phyloP scores from a whole-genome alignment of 23 red algal species.

The Agarophyton chilense region DNA sequence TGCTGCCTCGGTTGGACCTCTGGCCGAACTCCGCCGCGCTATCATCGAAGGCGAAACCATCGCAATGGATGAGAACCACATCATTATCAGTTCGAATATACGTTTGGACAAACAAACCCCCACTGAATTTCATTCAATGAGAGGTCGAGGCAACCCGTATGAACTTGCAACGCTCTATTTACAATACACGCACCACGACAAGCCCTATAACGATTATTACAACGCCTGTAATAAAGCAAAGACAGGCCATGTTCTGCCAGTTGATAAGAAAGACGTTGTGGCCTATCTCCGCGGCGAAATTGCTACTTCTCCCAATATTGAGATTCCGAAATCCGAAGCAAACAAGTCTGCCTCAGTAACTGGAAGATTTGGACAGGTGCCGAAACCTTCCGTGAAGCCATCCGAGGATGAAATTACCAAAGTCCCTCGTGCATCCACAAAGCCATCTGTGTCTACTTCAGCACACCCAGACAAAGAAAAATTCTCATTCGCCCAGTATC shows the following conservation, averaged over 20 bases:
- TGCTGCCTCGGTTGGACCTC: background rate
- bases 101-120: conserved; percentile 37
- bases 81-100: conserved; percentile 33
- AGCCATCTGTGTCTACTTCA: background rate
- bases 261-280: conserved; percentile 77
- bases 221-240: conserved; percentile 50
- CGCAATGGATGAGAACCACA: conserved; percentile 32
- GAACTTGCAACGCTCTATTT: conserved; percentile 50
- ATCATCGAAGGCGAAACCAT: conserved; percentile 24
- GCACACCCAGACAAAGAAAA: background rate
- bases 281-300: conserved; percentile 77
- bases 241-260: conserved; percentile 57
- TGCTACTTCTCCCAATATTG: conserved; percentile 61
- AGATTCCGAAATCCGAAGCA: conserved; percentile 15
- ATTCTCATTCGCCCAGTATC: conserved; percentile 30
- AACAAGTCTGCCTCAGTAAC: conserved; percentile 13
- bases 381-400: background rate
- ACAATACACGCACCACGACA: conserved; percentile 50
- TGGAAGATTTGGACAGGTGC: conserved; percentile 1
- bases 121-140: conserved; percentile 68
- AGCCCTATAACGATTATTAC: conserved; percentile 66
- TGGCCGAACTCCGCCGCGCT: conserved; percentile 58
- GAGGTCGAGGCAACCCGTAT: conserved; percentile 61
- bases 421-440: background rate
- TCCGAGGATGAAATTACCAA: background rate